These are phyloP conservation scores for Catharanthus roseus DNA, from an alignment of 257 asterid species.

Conservation along the genomic window DNA sequence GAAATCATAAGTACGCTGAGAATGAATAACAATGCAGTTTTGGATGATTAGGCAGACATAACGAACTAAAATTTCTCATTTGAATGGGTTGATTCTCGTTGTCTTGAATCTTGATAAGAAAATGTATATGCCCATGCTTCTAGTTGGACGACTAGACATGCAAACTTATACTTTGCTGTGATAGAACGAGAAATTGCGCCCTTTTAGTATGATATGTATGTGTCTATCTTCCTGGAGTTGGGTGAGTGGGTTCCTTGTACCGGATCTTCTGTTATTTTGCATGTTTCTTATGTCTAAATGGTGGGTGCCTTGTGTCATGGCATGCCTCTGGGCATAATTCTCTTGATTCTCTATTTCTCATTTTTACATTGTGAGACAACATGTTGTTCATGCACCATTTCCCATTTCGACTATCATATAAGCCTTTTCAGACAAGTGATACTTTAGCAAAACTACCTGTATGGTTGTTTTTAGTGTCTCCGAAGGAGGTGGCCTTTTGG, in stretches of 20 bases:
- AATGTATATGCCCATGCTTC: not conserved
- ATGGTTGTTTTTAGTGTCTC: too few species aligned
- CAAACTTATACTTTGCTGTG: not conserved
- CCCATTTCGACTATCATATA: too few species aligned
- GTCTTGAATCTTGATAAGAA: not conserved
- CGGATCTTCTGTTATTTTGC: not conserved
- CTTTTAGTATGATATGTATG: not conserved
- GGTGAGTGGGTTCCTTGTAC: not conserved
- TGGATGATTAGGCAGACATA: not conserved
- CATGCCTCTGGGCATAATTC: not conserved
- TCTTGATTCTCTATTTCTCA: not conserved
- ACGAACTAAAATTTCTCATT: not conserved
- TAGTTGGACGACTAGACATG: constrained; percentile 2
- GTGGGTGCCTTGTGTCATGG: not conserved
- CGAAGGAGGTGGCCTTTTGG: too few species aligned
- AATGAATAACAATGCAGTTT: not conserved
- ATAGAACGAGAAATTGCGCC: not conserved
- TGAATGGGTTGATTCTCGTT: not conserved
- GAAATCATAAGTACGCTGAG: not conserved
- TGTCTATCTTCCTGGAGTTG: not conserved
- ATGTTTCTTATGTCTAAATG: not conserved
- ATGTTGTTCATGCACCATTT: not conserved
- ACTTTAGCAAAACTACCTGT: too few species aligned
- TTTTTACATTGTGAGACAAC: not conserved
- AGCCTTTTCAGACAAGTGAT: too few species aligned